These are phyloP conservation scores for Fusarium udum DNA, from an alignment of 2,329 filamentous ascomycete species.

Conservation along the genomic window DNA sequence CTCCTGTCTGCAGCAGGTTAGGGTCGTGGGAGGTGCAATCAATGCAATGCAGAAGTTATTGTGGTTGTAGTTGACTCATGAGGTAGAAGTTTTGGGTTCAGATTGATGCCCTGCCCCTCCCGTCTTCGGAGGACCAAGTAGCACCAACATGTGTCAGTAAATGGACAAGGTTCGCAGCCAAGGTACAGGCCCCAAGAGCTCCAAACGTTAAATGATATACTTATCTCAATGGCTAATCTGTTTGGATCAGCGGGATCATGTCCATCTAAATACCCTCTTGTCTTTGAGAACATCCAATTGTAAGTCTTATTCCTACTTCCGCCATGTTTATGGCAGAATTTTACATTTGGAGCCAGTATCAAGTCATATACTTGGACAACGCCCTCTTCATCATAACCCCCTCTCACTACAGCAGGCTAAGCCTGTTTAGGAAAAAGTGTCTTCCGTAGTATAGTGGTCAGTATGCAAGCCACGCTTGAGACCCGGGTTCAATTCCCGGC, in stretches of 20 bases:
- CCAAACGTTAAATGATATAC: no score
- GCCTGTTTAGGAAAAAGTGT: not conserved
- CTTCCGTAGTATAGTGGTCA: conserved; percentile 40
- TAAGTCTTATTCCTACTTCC: no score
- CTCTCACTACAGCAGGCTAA: not conserved
- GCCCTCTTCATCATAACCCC: rapidly evolving
- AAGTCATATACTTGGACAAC: rapidly evolving
- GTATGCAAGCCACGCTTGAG: conserved; percentile 40
- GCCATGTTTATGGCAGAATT: no score
- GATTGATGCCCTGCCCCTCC: not conserved
- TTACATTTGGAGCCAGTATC: not conserved
- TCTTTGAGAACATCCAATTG: no score
- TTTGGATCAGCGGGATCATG: no score
- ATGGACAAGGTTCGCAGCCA: not conserved
- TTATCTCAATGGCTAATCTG: no score
- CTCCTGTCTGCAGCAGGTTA: not conserved
- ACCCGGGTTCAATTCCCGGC: conserved; percentile 40
- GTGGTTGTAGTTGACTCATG: not conserved
- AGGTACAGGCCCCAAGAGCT: not conserved
- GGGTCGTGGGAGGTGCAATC: no score
- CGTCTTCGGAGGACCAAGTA: not conserved
- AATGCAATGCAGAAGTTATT: not conserved
- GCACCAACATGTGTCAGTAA: not conserved
- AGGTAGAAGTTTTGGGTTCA: not conserved
- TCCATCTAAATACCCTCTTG: no score